A percentile compares a stretch with the other conserved stretches of the same genome.
These are phyloP conservation scores for Xerophyta viscosa DNA, from an alignment of 106 monocot genomes.

Conservation along the genomic window DNA sequence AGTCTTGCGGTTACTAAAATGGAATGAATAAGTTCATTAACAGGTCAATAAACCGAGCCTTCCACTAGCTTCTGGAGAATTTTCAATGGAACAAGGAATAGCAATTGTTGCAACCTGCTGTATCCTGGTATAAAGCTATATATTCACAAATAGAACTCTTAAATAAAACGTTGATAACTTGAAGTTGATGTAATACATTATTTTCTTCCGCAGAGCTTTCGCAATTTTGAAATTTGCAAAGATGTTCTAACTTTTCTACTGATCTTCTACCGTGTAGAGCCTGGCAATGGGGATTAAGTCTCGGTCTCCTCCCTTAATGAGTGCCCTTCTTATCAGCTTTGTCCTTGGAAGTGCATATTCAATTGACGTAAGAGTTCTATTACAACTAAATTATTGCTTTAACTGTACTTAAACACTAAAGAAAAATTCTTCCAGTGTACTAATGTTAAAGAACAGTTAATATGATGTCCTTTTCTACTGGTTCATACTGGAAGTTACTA, in stretches of 20 bases:
- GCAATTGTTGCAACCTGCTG: slow-evolving; percentile 9
- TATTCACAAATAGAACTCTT: too few species aligned
- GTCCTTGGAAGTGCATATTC: slow-evolving; percentile 52
- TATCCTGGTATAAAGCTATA: slow-evolving; percentile 17
- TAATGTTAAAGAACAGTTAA: too few species aligned
- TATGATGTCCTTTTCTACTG: background rate
- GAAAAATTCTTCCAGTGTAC: too few species aligned
- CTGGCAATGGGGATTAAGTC: slow-evolving; percentile 33
- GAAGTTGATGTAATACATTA: too few species aligned
- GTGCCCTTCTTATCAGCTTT: slow-evolving; percentile 35
- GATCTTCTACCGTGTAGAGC: too few species aligned
- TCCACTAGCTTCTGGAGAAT: slow-evolving; percentile 39
- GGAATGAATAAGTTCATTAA: background rate
- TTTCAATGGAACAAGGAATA: slow-evolving; percentile 21
- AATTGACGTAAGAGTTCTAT: slow-evolving; percentile 19
- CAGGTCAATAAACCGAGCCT: slow-evolving; percentile 48
- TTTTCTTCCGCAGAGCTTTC: background rate
- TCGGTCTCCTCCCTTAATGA: slow-evolving; percentile 33
- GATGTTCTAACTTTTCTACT: background rate
- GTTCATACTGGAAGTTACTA: background rate
- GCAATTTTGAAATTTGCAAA: too few species aligned
- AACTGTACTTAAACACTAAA: too few species aligned
- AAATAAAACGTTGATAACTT: too few species aligned
- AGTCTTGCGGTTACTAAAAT: background rate
- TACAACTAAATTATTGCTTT: too few species aligned